Base-by-base conservation (phyloP, 805 yeast species). In the Scheffersomyces coipomensis region DNA sequence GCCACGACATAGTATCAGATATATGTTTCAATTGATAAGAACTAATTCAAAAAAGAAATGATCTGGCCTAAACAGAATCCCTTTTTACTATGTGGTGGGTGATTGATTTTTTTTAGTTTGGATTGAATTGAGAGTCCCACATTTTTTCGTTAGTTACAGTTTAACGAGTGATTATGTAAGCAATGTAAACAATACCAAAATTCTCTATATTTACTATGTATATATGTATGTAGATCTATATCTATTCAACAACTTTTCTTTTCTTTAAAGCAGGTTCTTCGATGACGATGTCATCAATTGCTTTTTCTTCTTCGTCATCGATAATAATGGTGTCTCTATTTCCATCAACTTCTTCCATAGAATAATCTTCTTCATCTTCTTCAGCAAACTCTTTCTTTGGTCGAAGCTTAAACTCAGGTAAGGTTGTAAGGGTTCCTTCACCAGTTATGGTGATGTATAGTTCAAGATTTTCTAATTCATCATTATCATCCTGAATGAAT, bases 401-500 rank as follows among this genome's bases (percentile, higher is more conserved):
- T 19, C 52, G 36, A 18, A 54, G 42, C 5, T 35, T 39, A 9
- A 53, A 2, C 5, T 17, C 33, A 16, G 56, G 53, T 12, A 52
- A 43, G 5, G 27, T 29, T 7, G 46, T 34, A 2, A 18, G 12
- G 9, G 32, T 29, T 2, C 35, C 29, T 1, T 38, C 47, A 1
- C 35, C 48, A 8, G 34, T 46, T 6, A 49, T 44, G 9, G 61
- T 64, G 7, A 83, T 55, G 47, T 78, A 80, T 32, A 88, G 67
- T 49, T 87, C 91, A 27, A 83, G 65, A 31, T 79, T 76, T 47
- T 79, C 83, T 32, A 75, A 61, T 24, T 59, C 64, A 46, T 86
- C 96, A 29, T 80, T 83, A 38, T 91, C 96, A 60, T 93, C 99
- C 34, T 83, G 79, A 13, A 93, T 71, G 1, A 83, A 74, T 12